Evolutionary conservation across 2,329 filamentous ascomycete genomes (phyloP).

Genomic region (Penicillium sp.): DNA sequence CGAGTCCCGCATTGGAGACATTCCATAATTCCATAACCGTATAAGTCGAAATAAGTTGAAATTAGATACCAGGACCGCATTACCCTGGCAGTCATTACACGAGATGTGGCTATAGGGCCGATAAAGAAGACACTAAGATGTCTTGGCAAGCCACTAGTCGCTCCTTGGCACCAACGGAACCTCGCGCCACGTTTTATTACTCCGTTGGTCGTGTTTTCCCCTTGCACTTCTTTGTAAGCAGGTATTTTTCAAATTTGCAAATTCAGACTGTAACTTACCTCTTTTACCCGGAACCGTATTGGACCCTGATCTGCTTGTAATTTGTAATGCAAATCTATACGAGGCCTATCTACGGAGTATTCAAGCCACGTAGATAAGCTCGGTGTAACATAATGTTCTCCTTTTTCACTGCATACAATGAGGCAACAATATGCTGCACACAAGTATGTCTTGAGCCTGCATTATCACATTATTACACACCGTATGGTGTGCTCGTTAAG

Average conservation of each 20-base stretch:
- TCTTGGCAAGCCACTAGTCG: slow-evolving; percentile 2
- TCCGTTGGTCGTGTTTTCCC: background rate
- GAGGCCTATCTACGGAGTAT: background rate
- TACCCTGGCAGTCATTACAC: background rate
- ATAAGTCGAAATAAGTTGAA: background rate
- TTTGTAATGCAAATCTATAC: background rate
- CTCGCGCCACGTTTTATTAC: background rate
- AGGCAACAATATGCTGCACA: no score
- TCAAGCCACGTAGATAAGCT: background rate
- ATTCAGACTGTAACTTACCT: background rate
- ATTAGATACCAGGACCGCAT: background rate
- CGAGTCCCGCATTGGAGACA: background rate
- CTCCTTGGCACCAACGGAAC: slow-evolving; percentile 1
- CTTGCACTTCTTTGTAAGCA: background rate
- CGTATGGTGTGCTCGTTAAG: no score
- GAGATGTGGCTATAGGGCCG: slow-evolving; percentile 5
- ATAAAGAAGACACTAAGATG: slow-evolving; percentile 6
- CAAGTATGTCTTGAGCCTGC: background rate
- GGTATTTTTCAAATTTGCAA: background rate
- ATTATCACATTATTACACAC: background rate
- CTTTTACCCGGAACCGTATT: background rate
- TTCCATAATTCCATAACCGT: background rate
- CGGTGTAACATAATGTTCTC: background rate
- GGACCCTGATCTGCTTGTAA: background rate
- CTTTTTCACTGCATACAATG: no score